Conservation (phyloP, 306 rosid genomes). For the Cucurbita ficifolia region DNA sequence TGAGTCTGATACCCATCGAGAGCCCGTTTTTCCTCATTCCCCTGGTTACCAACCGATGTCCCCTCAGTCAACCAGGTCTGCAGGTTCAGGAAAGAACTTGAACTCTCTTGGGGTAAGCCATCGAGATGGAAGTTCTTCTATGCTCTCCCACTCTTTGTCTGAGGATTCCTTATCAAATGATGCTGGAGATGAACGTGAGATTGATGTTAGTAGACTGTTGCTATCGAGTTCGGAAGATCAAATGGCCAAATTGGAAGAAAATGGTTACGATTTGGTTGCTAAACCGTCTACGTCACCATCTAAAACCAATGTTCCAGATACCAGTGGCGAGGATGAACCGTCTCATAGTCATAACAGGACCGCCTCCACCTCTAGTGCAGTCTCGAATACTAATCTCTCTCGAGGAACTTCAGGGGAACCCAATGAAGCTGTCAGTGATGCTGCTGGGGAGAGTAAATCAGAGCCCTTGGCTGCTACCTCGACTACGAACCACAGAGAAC, state of each 20-base stretch:
- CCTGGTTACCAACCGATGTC: conserved; percentile 6
- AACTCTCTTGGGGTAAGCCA: background rate
- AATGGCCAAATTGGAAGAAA: background rate
- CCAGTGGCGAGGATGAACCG: background rate
- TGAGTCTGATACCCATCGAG: conserved; percentile 7
- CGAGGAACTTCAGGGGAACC: conserved; percentile 46
- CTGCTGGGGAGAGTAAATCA: conserved; percentile 39
- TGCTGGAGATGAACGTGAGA: conserved; percentile 3
- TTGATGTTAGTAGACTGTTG: background rate
- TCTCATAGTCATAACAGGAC: conserved; percentile 7
- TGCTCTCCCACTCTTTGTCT: conserved; percentile 1
- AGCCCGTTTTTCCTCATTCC: background rate
- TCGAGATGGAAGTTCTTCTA: conserved; percentile 1
- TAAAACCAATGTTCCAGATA: background rate
- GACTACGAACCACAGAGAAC: conserved; percentile 18
- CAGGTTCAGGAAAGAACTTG: conserved; percentile 1
- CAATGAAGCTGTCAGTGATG: conserved; percentile 42
- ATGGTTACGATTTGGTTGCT: background rate
- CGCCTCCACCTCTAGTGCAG: conserved; percentile 5
- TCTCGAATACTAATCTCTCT: conserved; percentile 7
- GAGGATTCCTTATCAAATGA: conserved; percentile 6
- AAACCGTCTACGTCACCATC: conserved; percentile 10
- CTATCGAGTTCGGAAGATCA: conserved; percentile 2
- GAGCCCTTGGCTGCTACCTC: conserved; percentile 21
- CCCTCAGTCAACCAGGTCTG: conserved; percentile 6